Percentiles rank a stretch among this genome's conserved stretches.
These are phyloP conservation scores for Ashbya aceris DNA, from an alignment of 1,139 yeast species.

Conservation along the genomic window DNA sequence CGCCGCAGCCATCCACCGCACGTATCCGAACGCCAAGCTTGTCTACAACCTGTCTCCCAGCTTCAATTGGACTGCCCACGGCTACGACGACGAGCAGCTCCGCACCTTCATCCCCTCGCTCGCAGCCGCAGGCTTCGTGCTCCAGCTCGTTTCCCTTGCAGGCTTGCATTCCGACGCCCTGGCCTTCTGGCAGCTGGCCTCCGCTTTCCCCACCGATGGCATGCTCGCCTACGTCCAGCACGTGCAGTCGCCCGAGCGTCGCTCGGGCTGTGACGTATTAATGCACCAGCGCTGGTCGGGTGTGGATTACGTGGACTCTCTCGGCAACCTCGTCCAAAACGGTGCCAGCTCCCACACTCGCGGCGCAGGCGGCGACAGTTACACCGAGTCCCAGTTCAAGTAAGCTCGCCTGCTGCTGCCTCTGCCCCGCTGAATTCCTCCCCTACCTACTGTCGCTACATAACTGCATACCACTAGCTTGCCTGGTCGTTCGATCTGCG, in stretches of 20 bases:
- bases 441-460: too few species aligned
- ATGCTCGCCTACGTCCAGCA: constrained; percentile 49
- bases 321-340: constrained; percentile 37
- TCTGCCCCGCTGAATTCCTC: too few species aligned
- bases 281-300: constrained; percentile 58
- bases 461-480: too few species aligned
- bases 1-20: constrained; percentile 38
- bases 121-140: constrained; percentile 45
- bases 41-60: constrained; percentile 52
- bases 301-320: constrained; percentile 42
- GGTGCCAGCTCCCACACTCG: constrained; percentile 38
- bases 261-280: constrained; percentile 40
- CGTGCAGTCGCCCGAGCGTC: constrained; percentile 41
- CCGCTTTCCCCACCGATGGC: constrained; percentile 39
- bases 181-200: constrained; percentile 41
- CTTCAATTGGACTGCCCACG: constrained; percentile 51
- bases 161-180: constrained; percentile 46
- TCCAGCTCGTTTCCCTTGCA: constrained; percentile 46
- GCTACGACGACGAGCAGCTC: constrained; percentile 39
- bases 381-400: constrained; percentile 35
- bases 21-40: constrained; percentile 44
- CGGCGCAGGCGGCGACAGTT: constrained; percentile 34
- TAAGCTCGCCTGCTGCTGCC: too few species aligned
- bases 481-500: too few species aligned
- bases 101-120: constrained; percentile 44